phyloP scores from a whole-genome alignment of 768 basidiomycete species.

The Mycena leptocephala region DNA sequence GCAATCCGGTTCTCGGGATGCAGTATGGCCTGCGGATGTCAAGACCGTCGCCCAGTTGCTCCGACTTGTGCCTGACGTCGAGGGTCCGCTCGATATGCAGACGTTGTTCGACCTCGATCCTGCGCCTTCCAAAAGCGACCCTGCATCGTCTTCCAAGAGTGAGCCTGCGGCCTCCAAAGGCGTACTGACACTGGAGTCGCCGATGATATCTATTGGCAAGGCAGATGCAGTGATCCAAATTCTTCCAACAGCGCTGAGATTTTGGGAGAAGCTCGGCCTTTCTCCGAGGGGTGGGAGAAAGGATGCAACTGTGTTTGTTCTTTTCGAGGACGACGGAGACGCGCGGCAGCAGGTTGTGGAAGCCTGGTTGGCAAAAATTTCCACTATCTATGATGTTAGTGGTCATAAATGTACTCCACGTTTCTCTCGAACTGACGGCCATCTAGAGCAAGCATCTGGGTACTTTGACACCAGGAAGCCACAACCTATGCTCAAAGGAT shows the following conservation, averaged over 20 bases:
- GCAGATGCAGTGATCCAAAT: slow-evolving; percentile 80
- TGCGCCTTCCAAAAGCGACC: slow-evolving; percentile 26
- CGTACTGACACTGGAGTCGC: slow-evolving; percentile 60
- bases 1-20: slow-evolving; percentile 43
- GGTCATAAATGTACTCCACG: not conserved
- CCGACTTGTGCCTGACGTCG: slow-evolving; percentile 52
- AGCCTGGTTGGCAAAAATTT: slow-evolving; percentile 72
- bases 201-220: slow-evolving; percentile 78
- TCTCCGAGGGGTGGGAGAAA: slow-evolving; percentile 81
- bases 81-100: slow-evolving; percentile 60
- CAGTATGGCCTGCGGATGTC: slow-evolving; percentile 76
- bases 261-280: slow-evolving; percentile 91
- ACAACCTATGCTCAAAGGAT: slow-evolving; percentile 61
- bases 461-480: slow-evolving; percentile 66
- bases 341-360: slow-evolving; percentile 66
- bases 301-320: slow-evolving; percentile 76
- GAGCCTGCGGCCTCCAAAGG: slow-evolving; percentile 19
- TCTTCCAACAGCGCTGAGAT: slow-evolving; percentile 79
- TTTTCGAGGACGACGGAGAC: slow-evolving; percentile 76
- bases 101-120: slow-evolving; percentile 58
- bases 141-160: slow-evolving; percentile 17
- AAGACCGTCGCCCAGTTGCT: slow-evolving; percentile 61
- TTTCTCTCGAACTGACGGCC: slow-evolving; percentile 30
- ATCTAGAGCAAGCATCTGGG: slow-evolving; percentile 77
- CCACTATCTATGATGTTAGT: slow-evolving; percentile 73